phyloP scores from a whole-genome alignment of 1,139 yeast genomes.

The Trichomonascaceae sp. region DNA sequence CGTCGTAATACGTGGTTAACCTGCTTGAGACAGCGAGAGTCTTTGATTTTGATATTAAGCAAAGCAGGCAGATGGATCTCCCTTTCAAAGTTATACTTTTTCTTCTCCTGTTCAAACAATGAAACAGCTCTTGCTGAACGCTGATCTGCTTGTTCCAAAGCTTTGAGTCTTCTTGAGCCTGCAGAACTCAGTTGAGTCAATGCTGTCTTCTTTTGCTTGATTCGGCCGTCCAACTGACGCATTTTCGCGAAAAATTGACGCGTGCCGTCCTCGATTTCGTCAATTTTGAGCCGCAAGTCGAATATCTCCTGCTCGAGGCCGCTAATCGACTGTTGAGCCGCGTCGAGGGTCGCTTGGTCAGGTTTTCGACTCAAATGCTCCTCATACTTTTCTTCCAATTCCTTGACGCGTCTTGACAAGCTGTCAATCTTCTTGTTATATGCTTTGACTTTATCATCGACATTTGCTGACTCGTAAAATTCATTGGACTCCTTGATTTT shows the following conservation, averaged over 20 bases:
- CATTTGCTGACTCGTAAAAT: constrained; percentile 17
- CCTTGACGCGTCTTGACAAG: constrained; percentile 5
- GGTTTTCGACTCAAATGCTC: constrained; percentile 2
- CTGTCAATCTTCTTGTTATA: constrained; percentile 4
- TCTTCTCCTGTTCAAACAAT: constrained; percentile 34
- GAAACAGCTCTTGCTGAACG: constrained; percentile 35
- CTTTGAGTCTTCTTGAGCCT: constrained; percentile 23
- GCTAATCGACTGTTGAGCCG: not conserved
- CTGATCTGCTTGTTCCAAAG: constrained; percentile 22
- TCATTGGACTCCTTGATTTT: constrained; percentile 29
- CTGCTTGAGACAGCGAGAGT: constrained; percentile 42
- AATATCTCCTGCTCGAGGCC: constrained; percentile 35
- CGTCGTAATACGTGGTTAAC: constrained; percentile 54
- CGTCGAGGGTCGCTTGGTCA: constrained; percentile 3
- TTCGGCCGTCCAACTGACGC: constrained; percentile 35
- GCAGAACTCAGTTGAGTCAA: constrained; percentile 19
- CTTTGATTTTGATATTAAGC: constrained; percentile 53
- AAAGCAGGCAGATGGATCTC: constrained; percentile 69
- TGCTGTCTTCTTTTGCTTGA: constrained; percentile 6
- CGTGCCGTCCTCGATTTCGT: constrained; percentile 34
- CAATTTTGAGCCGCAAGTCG: constrained; percentile 37
- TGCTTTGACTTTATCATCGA: constrained; percentile 5
- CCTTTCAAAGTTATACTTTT: constrained; percentile 31
- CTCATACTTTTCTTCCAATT: constrained; percentile 2
- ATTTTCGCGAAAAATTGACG: constrained; percentile 3